phyloP scores from a whole-genome alignment of 768 basidiomycete species.

The Tremella fuciformis region DNA sequence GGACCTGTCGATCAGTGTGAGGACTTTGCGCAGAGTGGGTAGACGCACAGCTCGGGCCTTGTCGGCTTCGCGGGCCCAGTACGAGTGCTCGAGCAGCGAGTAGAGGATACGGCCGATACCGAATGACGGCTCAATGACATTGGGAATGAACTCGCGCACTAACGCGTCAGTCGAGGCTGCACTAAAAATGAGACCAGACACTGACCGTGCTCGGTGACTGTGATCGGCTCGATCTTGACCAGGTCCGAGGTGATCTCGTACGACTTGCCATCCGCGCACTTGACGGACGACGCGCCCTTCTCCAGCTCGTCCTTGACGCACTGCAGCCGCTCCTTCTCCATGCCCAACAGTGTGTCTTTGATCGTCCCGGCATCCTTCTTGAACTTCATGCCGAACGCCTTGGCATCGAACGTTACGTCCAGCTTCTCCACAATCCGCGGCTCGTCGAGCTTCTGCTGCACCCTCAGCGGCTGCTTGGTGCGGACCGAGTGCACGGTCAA shows the following conservation, averaged over 20 bases:
- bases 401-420: slow-evolving; percentile 79
- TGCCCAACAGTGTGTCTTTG: slow-evolving; percentile 60
- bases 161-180: slow-evolving; percentile 17
- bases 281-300: slow-evolving; percentile 63
- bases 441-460: slow-evolving; percentile 78
- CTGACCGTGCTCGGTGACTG: slow-evolving; percentile 77
- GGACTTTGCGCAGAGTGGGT: not conserved
- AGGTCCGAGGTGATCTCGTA: slow-evolving; percentile 71
- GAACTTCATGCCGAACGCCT: slow-evolving; percentile 81
- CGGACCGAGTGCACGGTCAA: slow-evolving; percentile 78
- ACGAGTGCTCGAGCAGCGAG: slow-evolving; percentile 87
- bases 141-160: slow-evolving; percentile 95
- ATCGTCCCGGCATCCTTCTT: slow-evolving; percentile 67
- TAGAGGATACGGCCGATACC: slow-evolving; percentile 95
- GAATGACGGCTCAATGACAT: slow-evolving; percentile 98
- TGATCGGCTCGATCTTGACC: slow-evolving; percentile 74
- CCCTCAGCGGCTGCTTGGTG: slow-evolving; percentile 81
- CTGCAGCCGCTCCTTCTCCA: slow-evolving; percentile 66
- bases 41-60: slow-evolving; percentile 75
- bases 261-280: slow-evolving; percentile 62
- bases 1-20: slow-evolving; percentile 59
- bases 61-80: slow-evolving; percentile 91
- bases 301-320: slow-evolving; percentile 68
- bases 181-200: not conserved
- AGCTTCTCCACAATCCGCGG: slow-evolving; percentile 78